phyloP scores from a whole-genome alignment of 441 rosid species.

The Populus tomentosa region DNA sequence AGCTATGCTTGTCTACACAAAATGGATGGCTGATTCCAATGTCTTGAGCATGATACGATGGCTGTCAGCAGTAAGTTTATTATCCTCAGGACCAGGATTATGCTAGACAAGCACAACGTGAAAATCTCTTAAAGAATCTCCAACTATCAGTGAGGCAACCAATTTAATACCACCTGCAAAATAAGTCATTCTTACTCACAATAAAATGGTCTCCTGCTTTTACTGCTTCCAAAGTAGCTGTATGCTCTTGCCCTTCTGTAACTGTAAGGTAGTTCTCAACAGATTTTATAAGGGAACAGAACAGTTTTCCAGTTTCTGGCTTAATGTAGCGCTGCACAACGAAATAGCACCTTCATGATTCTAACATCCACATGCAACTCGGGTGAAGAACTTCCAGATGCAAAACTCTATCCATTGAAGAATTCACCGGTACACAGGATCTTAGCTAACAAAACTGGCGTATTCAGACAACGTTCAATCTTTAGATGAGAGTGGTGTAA shows the following conservation, averaged over 20 bases:
- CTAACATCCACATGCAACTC: not conserved
- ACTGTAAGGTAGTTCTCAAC: slow-evolving; percentile 38
- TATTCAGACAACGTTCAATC: not conserved
- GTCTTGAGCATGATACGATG: not conserved
- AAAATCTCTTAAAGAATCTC: not conserved
- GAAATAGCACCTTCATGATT: not conserved
- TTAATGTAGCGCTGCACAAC: slow-evolving; percentile 50
- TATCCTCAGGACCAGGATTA: not conserved
- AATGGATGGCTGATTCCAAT: not conserved
- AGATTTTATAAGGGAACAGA: slow-evolving; percentile 39
- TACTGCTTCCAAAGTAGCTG: slow-evolving; percentile 15
- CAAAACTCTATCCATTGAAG: not conserved
- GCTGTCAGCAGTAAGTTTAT: too few species aligned
- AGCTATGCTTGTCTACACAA: not conserved
- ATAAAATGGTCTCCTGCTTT: slow-evolving; percentile 9
- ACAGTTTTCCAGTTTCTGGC: slow-evolving; percentile 42
- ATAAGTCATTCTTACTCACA: not conserved
- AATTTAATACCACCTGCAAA: too few species aligned
- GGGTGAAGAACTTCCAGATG: slow-evolving; percentile 1
- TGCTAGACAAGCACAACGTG: slow-evolving; percentile 8
- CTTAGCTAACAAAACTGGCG: not conserved
- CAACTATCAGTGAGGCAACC: not conserved
- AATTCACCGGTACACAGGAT: not conserved
- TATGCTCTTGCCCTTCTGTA: slow-evolving; percentile 17
- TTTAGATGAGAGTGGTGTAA: not conserved